phyloP scores from a whole-genome alignment of 2,329 filamentous ascomycete genomes.

The Aureobasidium sp. region DNA sequence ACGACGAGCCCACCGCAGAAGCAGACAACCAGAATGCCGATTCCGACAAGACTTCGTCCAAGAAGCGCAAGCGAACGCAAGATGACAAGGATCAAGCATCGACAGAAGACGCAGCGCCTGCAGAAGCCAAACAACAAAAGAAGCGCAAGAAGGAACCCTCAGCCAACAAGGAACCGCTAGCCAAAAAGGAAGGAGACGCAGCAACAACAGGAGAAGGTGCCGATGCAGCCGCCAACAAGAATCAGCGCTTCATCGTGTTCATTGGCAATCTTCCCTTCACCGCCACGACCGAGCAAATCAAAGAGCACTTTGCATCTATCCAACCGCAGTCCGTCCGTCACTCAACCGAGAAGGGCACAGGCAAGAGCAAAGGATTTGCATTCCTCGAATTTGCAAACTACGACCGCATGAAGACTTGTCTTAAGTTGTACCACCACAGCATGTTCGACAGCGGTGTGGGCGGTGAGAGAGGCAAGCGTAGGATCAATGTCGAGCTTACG shows the following conservation, averaged over 20 bases:
- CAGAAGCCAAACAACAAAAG: constrained; percentile 13
- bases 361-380: constrained; percentile 66
- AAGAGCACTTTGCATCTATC: constrained; percentile 70
- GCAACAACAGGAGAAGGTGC: constrained; percentile 15
- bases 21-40: constrained; percentile 13
- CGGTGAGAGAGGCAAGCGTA: constrained; percentile 51
- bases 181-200: constrained; percentile 12
- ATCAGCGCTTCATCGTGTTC: constrained; percentile 67
- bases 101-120: constrained; percentile 3
- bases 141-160: constrained; percentile 13
- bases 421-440: constrained; percentile 85
- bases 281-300: constrained; percentile 63
- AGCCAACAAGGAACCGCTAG: constrained; percentile 4
- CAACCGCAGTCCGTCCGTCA: constrained; percentile 64
- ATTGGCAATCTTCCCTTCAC: constrained; percentile 85
- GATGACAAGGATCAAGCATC: constrained; percentile 20
- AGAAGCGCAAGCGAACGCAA: constrained; percentile 21
- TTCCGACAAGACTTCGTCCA: constrained; percentile 20
- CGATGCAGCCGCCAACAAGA: constrained; percentile 28
- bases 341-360: constrained; percentile 58
- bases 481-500: constrained; percentile 91
- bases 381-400: constrained; percentile 85
- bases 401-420: constrained; percentile 85
- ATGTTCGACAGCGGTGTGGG: constrained; percentile 51
- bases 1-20: constrained; percentile 16